phyloP scores from a whole-genome alignment of 805 yeast genomes.

The Metschnikowia henanensis region DNA sequence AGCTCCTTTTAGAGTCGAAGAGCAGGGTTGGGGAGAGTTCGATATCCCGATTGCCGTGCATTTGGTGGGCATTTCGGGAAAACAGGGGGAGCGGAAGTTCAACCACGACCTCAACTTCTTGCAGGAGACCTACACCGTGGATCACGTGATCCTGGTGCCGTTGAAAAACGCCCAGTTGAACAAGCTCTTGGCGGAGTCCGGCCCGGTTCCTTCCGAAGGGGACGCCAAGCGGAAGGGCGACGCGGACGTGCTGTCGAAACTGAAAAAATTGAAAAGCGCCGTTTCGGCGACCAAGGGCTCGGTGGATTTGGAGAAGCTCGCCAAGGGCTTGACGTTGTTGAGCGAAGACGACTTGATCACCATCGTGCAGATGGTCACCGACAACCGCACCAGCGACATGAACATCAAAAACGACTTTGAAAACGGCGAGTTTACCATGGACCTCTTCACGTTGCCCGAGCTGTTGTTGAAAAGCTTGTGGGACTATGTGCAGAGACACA shows the following conservation, averaged over 20 bases:
- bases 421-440: slow-evolving; percentile 97
- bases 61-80: slow-evolving; percentile 60
- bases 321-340: slow-evolving; percentile 84
- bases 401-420: slow-evolving; percentile 93
- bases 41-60: slow-evolving; percentile 81
- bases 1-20: slow-evolving; percentile 84
- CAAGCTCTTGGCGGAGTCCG: slow-evolving; percentile 74
- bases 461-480: slow-evolving; percentile 85
- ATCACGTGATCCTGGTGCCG: slow-evolving; percentile 77
- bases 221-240: slow-evolving; percentile 37
- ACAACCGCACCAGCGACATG: slow-evolving; percentile 93
- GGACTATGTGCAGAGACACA: slow-evolving; percentile 87
- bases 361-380: slow-evolving; percentile 97
- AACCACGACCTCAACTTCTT: slow-evolving; percentile 88
- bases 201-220: slow-evolving; percentile 65
- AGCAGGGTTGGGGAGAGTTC: slow-evolving; percentile 98
- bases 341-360: slow-evolving; percentile 91
- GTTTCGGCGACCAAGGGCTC: slow-evolving; percentile 62
- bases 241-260: slow-evolving; percentile 31
- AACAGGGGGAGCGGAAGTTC: slow-evolving; percentile 83
- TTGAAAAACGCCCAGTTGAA: slow-evolving; percentile 68
- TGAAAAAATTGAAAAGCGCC: slow-evolving; percentile 52
- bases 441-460: slow-evolving; percentile 90
- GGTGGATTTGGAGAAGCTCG: slow-evolving; percentile 87
- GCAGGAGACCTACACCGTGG: slow-evolving; percentile 72